Base-by-base conservation (phyloP, 306 rosid species). In the Sesbania bispinosa region DNA sequence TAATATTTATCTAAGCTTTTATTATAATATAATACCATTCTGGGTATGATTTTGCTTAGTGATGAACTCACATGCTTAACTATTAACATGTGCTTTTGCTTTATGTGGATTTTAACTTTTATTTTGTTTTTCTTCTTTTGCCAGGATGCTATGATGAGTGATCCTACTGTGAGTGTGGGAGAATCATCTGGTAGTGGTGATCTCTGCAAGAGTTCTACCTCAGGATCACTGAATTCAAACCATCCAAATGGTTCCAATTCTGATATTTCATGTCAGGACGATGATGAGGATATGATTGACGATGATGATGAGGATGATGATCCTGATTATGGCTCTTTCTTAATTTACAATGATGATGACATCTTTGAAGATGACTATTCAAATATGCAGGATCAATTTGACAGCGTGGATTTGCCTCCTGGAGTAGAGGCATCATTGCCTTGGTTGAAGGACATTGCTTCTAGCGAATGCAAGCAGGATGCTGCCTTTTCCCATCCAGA, bases 341-440 rank as follows among this genome's bases (percentile, higher is more conserved):
- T 76, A 82, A n/a, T n/a, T 14, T 82, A 82, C 26, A 27, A 82
- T 64, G 84, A 86, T 16, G 78, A 77, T 0, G 67, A 53, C 45
- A 41, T 73, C 48, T 71, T 21, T 41, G 85, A 78, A 64, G 86
- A 88, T 46, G 71, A 80, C 32, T 85, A 82, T 62, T 21, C 67
- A 4, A 67, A 26, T 18, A 71, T 90, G 86, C 88, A 82, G 80
- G 78, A 82, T 51, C 89, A 90, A 6, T 88, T 90, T 83, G 96
- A 90, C 80, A 82, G 21, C 55, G 96, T 80, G 85, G 85, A 90
- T 81, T 84, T 88, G 62, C 96, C 96, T 66, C 79, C 94, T 23
- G 96, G 96, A 57, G 92, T 88, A 62, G 96, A 90, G 80, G 92
- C 85, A 27, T 9, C 90, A 46, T 41, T 90, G 65, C 93, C 96